Conservation (phyloP, 352 stramenopile genomes). For the Globisporangium abappressorium region DNA sequence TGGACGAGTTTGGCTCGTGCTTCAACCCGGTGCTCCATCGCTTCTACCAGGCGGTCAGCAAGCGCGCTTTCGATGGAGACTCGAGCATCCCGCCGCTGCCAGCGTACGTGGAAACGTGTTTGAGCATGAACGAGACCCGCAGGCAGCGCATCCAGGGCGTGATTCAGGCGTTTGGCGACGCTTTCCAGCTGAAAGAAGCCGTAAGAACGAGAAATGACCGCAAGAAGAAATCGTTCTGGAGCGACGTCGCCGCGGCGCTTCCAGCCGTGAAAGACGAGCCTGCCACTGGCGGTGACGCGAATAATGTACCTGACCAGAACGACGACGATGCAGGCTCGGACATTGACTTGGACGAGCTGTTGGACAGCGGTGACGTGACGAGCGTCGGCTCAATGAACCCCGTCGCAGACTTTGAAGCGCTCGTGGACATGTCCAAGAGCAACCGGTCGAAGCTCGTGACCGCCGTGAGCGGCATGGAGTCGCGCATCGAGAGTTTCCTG, state of each 20-base stretch:
- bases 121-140: constrained; percentile 57
- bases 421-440: constrained; percentile 55
- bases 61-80: constrained; percentile 53
- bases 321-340: constrained; percentile 52
- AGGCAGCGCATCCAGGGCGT: constrained; percentile 47
- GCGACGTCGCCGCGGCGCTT: constrained; percentile 39
- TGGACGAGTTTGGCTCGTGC: constrained; percentile 47
- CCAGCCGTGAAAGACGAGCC: constrained; percentile 31
- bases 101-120: constrained; percentile 47
- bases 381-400: constrained; percentile 82
- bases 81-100: constrained; percentile 48
- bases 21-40: constrained; percentile 73
- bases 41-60: constrained; percentile 66
- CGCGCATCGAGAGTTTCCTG: constrained; percentile 64
- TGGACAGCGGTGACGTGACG: constrained; percentile 63
- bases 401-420: constrained; percentile 75
- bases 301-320: constrained; percentile 16
- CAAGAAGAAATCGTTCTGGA: constrained; percentile 85
- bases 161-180: constrained; percentile 67
- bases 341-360: constrained; percentile 69
- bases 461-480: constrained; percentile 68
- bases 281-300: constrained; percentile 22
- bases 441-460: constrained; percentile 34
- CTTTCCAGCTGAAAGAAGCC: constrained; percentile 76
- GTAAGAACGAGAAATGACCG: constrained; percentile 56